Base-by-base conservation (phyloP, 2,329 filamentous ascomycete species). In the Neopestalotiopsis clavispora region DNA sequence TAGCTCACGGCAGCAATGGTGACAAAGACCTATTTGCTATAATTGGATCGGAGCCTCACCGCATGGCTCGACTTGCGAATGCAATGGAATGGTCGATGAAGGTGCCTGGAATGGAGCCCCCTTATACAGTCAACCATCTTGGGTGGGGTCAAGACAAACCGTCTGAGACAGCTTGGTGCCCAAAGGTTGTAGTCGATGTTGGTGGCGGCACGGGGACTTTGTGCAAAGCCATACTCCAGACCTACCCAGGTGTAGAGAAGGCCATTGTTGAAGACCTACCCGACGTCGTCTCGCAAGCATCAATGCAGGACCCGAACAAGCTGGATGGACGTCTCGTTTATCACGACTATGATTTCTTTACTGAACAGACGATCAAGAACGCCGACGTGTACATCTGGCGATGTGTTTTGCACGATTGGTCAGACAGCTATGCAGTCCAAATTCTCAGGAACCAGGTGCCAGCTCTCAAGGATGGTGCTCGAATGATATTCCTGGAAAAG, bases 351-450 rank as follows among this genome's bases (percentile, higher is more conserved):
- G 62, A 70, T 58, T 73, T 74, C 69, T 72, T 74, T 45, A 69
- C 65, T 4, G 60, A 71, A 17, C 68, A 73, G 59, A 34, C 65
- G 17, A 42, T 72, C n/a, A 67, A 62, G 52, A 34, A 34, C 32
- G 70, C 69, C 13, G 69, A 72, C 30, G 70, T 69, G 14, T 73
- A 72, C 49, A 64, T 73, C 13, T 73, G 72, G 42, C 60, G 70
- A 10, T 68, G 63, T 20, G 71, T 73, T 6, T 63, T 73, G n/a
- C 71, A 72, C 40, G 68, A 72, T 42, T 73, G 70, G 72, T 63
- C 69, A 9, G 71, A 73, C 45, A 67, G 59, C 23, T 69, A 69
- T 62, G 67, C 67, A 13, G 61, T 69, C n/a, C 42, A 62, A 7
- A 72, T 73, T 34, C 66, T 73, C 1, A 30, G 57, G 17, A 70